These are phyloP conservation scores for Eucalyptus sp. DNA, from an alignment of 345 rosid species.

Conservation along the genomic window DNA sequence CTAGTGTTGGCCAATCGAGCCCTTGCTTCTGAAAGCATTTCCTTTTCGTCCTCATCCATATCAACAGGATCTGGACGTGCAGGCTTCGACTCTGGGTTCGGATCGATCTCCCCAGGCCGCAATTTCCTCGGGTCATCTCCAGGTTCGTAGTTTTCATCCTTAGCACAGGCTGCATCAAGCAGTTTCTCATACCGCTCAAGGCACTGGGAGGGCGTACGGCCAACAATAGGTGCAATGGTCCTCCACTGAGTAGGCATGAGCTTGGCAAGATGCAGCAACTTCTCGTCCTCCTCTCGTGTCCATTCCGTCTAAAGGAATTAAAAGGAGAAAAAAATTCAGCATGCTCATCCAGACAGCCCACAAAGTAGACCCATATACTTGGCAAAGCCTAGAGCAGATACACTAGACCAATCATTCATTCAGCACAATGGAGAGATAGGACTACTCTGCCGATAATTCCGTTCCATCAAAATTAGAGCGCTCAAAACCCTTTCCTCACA, in stretches of 20 bases:
- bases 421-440: neutral
- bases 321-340: neutral
- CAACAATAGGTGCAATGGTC: slow-evolving; percentile 98
- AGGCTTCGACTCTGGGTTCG: slow-evolving; percentile 95
- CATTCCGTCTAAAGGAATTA: slow-evolving; percentile 69
- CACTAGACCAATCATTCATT: neutral
- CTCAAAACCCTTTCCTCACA: neutral
- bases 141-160: slow-evolving; percentile 93
- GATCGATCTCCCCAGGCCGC: slow-evolving; percentile 99
- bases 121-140: slow-evolving; percentile 94
- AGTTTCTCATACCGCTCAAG: slow-evolving; percentile 97
- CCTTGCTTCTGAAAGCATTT: slow-evolving; percentile 98
- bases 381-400: neutral
- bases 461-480: neutral
- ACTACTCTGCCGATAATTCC: neutral
- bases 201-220: slow-evolving; percentile 98
- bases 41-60: slow-evolving; percentile 99
- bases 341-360: neutral
- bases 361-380: neutral
- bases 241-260: slow-evolving; percentile 99
- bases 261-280: slow-evolving; percentile 97
- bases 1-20: slow-evolving; percentile 93
- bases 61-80: slow-evolving; percentile 99
- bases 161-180: slow-evolving; percentile 94
- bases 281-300: slow-evolving; percentile 99